Evolutionary conservation across 2,329 filamentous ascomycete genomes (phyloP).

Genomic region (Byssochlamys sp.): DNA sequence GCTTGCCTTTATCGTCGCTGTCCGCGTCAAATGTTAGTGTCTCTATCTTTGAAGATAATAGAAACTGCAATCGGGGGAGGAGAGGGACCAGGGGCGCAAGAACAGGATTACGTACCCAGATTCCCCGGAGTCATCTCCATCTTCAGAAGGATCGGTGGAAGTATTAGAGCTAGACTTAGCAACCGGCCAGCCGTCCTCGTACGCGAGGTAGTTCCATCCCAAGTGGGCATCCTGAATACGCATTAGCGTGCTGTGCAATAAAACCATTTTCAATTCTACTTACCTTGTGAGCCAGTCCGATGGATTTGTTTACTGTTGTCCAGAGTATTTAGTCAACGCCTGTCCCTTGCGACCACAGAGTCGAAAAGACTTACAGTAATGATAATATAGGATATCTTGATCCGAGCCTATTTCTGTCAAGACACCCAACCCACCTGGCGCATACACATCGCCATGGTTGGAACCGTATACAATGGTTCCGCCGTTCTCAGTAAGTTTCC

Average conservation of each 20-base stretch:
- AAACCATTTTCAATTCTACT: slow-evolving; percentile 6
- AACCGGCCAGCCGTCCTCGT: slow-evolving; percentile 29
- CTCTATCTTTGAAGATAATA: neutral
- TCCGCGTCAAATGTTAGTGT: neutral
- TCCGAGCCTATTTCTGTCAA: slow-evolving; percentile 14
- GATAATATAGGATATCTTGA: slow-evolving; percentile 31
- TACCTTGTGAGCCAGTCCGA: slow-evolving; percentile 19
- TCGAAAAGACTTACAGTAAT: slow-evolving; percentile 22
- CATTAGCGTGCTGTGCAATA: neutral
- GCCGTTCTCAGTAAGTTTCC: slow-evolving; percentile 20
- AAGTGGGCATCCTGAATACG: slow-evolving; percentile 22
- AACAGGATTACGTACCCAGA: neutral
- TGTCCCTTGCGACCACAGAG: neutral
- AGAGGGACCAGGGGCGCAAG: too few relatives aligned
- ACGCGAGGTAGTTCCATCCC: slow-evolving; percentile 30
- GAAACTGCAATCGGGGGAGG: neutral
- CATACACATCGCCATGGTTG: slow-evolving; percentile 30
- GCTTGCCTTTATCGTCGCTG: neutral
- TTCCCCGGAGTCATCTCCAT: neutral
- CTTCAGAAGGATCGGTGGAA: neutral
- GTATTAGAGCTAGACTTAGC: neutral
- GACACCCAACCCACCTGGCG: slow-evolving; percentile 29
- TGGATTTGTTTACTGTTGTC: slow-evolving; percentile 22
- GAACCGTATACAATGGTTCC: slow-evolving; percentile 28
- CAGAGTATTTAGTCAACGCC: neutral